Percentiles rank a stretch among this genome's conserved stretches.
Evolutionary conservation across 345 rosid species (phyloP).

Genomic region (Moricandia moricandioides): DNA sequence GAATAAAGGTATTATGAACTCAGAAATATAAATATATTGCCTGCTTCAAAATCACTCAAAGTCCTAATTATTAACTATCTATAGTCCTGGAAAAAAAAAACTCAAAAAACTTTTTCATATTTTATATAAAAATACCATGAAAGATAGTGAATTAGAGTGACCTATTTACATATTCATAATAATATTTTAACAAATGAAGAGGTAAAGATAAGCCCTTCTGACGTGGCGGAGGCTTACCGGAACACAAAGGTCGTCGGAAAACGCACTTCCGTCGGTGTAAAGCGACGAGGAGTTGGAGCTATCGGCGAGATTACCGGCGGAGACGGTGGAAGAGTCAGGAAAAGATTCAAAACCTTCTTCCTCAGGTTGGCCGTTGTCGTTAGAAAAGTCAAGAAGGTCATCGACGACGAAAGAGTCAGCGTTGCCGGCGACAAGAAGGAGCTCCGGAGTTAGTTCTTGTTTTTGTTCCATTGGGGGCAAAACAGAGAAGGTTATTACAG

Average conservation of each 20-base stretch:
- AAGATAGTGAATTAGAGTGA: not conserved
- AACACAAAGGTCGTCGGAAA: slow-evolving; percentile 66
- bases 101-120: not conserved
- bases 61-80: not conserved
- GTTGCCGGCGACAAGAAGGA: slow-evolving; percentile 33
- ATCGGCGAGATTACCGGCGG: slow-evolving; percentile 8
- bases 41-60: not conserved
- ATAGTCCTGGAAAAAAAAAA: not conserved
- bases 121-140: not conserved
- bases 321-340: slow-evolving; percentile 49
- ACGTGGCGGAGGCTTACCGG: slow-evolving; percentile 52
- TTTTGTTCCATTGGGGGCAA: slow-evolving; percentile 20
- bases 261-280: slow-evolving; percentile 40
- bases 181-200: not conserved
- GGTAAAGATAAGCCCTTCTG: not conserved
- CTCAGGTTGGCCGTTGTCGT: slow-evolving; percentile 48
- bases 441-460: slow-evolving; percentile 14
- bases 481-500: slow-evolving; percentile 11
- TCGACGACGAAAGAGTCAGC: slow-evolving; percentile 81
- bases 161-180: slow-evolving; percentile 8
- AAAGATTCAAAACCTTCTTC: slow-evolving; percentile 29
- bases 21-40: not conserved
- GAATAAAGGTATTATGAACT: not conserved
- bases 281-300: slow-evolving; percentile 32
- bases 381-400: slow-evolving; percentile 81